Conservation (phyloP, 176 grass and related monocot genomes). For the Zizania latifolia region DNA sequence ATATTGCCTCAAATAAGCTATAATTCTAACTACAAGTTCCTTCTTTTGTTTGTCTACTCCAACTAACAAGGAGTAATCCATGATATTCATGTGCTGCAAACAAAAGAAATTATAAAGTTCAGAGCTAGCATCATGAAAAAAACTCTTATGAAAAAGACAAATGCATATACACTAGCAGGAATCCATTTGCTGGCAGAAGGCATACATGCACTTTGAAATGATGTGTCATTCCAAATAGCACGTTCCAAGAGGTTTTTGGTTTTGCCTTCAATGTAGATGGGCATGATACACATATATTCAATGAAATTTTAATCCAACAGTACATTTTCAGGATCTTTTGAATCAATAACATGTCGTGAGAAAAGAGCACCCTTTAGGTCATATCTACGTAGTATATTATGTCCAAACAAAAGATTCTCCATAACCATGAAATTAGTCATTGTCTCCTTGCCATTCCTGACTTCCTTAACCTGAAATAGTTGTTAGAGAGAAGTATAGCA, state of each 20-base stretch:
- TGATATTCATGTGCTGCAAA: slow-evolving; percentile 70
- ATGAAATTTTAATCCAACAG: slow-evolving; percentile 89
- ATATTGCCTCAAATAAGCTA: slow-evolving; percentile 83
- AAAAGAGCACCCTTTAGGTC: no score
- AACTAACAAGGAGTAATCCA: slow-evolving; percentile 96
- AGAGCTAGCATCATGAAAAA: slow-evolving; percentile 5
- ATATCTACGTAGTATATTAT: no score
- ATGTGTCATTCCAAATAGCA: slow-evolving; percentile 86
- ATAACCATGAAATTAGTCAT: slow-evolving; percentile 81
- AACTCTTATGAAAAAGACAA: not conserved
- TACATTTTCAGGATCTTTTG: slow-evolving; percentile 38
- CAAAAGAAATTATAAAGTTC: slow-evolving; percentile 14
- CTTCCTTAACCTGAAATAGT: no score
- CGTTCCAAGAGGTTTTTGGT: slow-evolving; percentile 67
- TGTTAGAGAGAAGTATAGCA: slow-evolving; percentile 30
- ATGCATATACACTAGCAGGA: slow-evolving; percentile 6
- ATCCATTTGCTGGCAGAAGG: slow-evolving; percentile 13
- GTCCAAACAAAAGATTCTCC: no score
- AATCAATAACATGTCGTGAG: no score
- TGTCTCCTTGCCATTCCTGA: slow-evolving; percentile 65
- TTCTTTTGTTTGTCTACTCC: slow-evolving; percentile 62
- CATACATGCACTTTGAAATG: slow-evolving; percentile 76
- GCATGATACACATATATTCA: slow-evolving; percentile 72
- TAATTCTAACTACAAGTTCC: slow-evolving; percentile 76
- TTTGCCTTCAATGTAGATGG: slow-evolving; percentile 74